A percentile compares a stretch with the other conserved stretches of the same genome.
Conservation (phyloP, 2,329 filamentous ascomycete genomes). For the Aspergillus pseudoterreus region DNA sequence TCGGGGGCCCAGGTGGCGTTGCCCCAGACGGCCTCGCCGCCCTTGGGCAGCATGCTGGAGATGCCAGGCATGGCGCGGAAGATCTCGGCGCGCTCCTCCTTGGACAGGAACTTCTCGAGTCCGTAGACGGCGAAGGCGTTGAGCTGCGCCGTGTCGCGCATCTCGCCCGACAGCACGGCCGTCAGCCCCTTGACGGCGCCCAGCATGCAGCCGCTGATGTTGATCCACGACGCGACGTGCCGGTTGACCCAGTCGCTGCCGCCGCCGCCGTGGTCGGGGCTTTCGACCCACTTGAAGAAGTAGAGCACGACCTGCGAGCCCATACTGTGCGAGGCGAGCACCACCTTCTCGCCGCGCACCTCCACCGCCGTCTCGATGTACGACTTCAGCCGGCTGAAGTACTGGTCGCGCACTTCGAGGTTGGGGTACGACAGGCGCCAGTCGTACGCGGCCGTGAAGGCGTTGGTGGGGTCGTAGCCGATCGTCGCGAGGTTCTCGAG, state of each 20-base stretch:
- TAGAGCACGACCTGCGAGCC: conserved; percentile 88
- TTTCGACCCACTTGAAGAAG: conserved; percentile 78
- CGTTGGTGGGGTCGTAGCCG: conserved; percentile 83
- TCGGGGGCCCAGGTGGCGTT: conserved; percentile 84
- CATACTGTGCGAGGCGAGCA: conserved; percentile 93
- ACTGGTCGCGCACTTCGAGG: conserved; percentile 84
- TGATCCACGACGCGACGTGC: conserved; percentile 93
- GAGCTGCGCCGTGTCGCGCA: conserved; percentile 96
- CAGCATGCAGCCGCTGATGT: conserved; percentile 96
- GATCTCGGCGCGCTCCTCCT: conserved; percentile 84
- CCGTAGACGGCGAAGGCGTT: conserved; percentile 97
- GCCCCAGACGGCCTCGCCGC: conserved; percentile 93
- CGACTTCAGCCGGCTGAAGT: conserved; percentile 84
- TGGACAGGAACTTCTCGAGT: conserved; percentile 89
- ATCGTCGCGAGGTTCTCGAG: conserved; percentile 94
- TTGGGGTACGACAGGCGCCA: conserved; percentile 91
- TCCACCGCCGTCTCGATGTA: conserved; percentile 81
- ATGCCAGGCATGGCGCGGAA: conserved; percentile 97
- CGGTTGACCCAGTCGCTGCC: conserved; percentile 86
- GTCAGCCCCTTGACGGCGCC: conserved; percentile 88
- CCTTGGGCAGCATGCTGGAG: conserved; percentile 93
- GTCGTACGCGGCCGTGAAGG: conserved; percentile 71
- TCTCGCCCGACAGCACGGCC: conserved; percentile 89
- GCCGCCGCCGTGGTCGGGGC: conserved; percentile 71
- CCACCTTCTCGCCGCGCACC: conserved; percentile 74